Evolutionary conservation across 805 yeast genomes (phyloP).

Genomic region (Candida sphagnicola): DNA sequence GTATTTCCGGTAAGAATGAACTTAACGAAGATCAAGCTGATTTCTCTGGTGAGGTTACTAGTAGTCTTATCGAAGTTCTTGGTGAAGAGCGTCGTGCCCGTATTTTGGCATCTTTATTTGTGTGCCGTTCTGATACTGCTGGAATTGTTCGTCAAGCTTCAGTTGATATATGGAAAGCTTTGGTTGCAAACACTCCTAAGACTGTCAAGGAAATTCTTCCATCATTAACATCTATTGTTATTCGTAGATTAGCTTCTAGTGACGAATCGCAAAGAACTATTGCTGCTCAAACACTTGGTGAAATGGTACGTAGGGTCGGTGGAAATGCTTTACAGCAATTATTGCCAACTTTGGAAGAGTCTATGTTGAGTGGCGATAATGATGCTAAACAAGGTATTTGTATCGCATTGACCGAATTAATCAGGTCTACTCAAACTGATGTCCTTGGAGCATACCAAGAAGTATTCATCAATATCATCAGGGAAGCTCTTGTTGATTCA

Average conservation of each 20-base stretch:
- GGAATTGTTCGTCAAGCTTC: slow-evolving; percentile 86
- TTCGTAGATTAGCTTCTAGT: slow-evolving; percentile 76
- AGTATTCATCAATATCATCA: slow-evolving; percentile 67
- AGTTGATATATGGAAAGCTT: slow-evolving; percentile 92
- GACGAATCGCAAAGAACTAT: slow-evolving; percentile 76
- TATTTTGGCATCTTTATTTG: slow-evolving; percentile 77
- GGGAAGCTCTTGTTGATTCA: slow-evolving; percentile 74
- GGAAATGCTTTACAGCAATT: slow-evolving; percentile 78
- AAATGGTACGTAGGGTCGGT: slow-evolving; percentile 91
- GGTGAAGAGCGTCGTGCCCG: slow-evolving; percentile 89
- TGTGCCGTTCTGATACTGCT: slow-evolving; percentile 90
- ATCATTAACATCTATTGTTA: slow-evolving; percentile 72
- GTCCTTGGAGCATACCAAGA: slow-evolving; percentile 62
- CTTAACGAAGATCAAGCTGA: slow-evolving; percentile 53
- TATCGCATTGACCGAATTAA: slow-evolving; percentile 83
- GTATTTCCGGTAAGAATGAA: slow-evolving; percentile 76
- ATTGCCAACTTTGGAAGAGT: slow-evolving; percentile 76
- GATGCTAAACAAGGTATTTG: slow-evolving; percentile 95
- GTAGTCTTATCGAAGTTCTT: slow-evolving; percentile 67
- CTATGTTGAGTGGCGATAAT: slow-evolving; percentile 57
- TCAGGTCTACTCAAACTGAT: slow-evolving; percentile 65
- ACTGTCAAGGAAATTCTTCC: slow-evolving; percentile 91
- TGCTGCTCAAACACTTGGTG: slow-evolving; percentile 93
- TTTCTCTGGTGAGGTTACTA: slow-evolving; percentile 48
- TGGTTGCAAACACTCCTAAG: slow-evolving; percentile 93